Evolutionary conservation across 257 asterid species (phyloP).

Genomic region (Scutellaria baicalensis): DNA sequence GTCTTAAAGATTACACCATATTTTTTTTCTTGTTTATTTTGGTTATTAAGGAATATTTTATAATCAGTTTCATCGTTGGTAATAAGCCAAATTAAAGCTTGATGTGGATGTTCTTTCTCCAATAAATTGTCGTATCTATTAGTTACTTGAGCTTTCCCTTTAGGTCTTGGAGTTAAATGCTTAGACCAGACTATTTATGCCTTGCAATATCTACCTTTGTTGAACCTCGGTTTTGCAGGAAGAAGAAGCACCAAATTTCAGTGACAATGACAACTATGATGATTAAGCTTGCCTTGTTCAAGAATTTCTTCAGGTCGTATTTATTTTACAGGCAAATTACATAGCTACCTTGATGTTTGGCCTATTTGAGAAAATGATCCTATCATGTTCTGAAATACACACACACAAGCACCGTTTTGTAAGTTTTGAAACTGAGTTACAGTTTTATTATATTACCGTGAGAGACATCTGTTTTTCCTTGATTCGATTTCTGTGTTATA

Average conservation of each 20-base stretch:
- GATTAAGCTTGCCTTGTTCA: conserved; percentile 23
- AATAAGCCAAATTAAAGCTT: not conserved
- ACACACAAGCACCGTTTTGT: too few relatives aligned
- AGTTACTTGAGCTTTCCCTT: not conserved
- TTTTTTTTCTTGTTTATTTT: not conserved
- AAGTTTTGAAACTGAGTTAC: too few relatives aligned
- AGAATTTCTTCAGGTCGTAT: not conserved
- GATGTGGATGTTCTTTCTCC: not conserved
- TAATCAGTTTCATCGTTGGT: not conserved
- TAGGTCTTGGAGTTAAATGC: not conserved
- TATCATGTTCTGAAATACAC: too few relatives aligned
- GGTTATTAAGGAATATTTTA: not conserved
- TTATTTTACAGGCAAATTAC: too few relatives aligned
- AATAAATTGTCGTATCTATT: not conserved
- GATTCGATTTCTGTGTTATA: too few relatives aligned
- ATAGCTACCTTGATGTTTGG: too few relatives aligned
- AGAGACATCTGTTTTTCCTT: too few relatives aligned
- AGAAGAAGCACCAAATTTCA: conserved; percentile 28
- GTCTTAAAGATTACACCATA: not conserved
- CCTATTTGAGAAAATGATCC: not conserved
- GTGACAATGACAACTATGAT: conserved; percentile 23
- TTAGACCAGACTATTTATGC: not conserved
- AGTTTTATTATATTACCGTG: too few relatives aligned
- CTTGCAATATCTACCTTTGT: not conserved
- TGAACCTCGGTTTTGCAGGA: conserved; percentile 26